phyloP scores from a whole-genome alignment of 2,329 filamentous ascomycete species.

The Aspergillus bombycis region DNA sequence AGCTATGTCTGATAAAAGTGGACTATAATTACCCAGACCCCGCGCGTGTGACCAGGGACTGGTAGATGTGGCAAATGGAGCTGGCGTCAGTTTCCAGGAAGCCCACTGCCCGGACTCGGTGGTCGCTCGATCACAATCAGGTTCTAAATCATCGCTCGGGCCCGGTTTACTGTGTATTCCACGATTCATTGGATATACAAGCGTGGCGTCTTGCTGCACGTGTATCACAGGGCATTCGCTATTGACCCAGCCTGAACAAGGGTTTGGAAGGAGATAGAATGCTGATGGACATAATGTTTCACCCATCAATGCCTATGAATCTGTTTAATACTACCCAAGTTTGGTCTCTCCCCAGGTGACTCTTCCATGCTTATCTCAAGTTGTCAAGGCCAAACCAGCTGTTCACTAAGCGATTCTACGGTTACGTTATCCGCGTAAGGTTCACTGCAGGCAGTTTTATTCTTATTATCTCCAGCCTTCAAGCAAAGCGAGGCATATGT shows the following conservation, averaged over 20 bases:
- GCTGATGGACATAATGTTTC: background rate
- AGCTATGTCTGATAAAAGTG: background rate
- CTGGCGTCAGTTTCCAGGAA: background rate
- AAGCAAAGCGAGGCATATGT: too few relatives aligned
- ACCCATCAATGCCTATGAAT: background rate
- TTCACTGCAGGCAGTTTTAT: background rate
- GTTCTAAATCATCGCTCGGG: background rate
- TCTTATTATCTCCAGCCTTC: background rate
- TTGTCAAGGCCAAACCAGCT: background rate
- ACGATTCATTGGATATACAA: background rate
- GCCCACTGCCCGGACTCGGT: background rate
- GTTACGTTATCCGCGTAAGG: background rate
- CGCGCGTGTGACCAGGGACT: background rate
- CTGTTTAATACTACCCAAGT: background rate
- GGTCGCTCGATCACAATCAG: background rate
- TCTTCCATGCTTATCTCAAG: background rate
- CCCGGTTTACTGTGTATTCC: background rate
- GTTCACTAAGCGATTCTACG: background rate
- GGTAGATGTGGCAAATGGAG: background rate
- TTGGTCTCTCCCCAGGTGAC: background rate
- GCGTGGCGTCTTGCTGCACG: background rate
- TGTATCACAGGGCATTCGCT: background rate
- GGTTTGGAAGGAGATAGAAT: background rate
- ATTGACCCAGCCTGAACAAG: background rate
- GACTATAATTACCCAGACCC: background rate